Evolutionary conservation across 2,329 filamentous ascomycete genomes (phyloP).

Genomic region (Cytospora paraplurivora): DNA sequence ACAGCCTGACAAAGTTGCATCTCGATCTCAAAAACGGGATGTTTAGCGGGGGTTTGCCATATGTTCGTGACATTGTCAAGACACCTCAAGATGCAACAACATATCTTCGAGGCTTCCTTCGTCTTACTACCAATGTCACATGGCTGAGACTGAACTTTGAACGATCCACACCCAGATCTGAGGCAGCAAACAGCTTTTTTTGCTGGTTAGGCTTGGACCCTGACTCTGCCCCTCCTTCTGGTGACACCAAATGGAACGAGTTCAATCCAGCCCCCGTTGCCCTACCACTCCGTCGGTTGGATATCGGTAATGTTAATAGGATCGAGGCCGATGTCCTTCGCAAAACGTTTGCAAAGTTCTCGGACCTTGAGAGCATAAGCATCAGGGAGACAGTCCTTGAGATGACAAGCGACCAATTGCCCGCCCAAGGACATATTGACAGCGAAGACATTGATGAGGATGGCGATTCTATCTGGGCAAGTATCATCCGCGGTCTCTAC

Average conservation of each 20-base stretch:
- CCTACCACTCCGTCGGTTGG: conserved; percentile 17
- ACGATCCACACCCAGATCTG: neutral
- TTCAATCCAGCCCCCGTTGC: conserved; percentile 20
- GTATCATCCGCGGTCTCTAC: conserved; percentile 8
- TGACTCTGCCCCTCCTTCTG: neutral
- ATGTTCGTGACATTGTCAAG: too few species aligned
- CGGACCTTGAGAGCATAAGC: neutral
- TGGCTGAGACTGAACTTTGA: conserved; percentile 57
- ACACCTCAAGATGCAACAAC: conserved; percentile 19
- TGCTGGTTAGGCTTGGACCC: conserved; percentile 41
- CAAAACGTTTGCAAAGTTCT: conserved; percentile 15
- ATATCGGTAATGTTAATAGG: conserved; percentile 7
- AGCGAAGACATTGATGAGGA: neutral
- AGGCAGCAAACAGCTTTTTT: conserved; percentile 38
- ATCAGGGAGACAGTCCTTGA: neutral
- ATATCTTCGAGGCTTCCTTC: conserved; percentile 43
- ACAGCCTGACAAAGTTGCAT: conserved; percentile 49
- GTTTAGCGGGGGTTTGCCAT: too few species aligned
- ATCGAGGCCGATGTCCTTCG: neutral
- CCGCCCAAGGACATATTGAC: neutral
- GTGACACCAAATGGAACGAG: neutral
- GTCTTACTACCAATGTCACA: conserved; percentile 45
- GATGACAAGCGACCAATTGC: neutral
- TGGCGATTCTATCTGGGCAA: conserved; percentile 16
- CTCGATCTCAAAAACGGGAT: too few species aligned